Evolutionary conservation across 345 rosid genomes (phyloP), one percentile per base, ranked within the genome.

Genomic region (Carallia brachiata): DNA sequence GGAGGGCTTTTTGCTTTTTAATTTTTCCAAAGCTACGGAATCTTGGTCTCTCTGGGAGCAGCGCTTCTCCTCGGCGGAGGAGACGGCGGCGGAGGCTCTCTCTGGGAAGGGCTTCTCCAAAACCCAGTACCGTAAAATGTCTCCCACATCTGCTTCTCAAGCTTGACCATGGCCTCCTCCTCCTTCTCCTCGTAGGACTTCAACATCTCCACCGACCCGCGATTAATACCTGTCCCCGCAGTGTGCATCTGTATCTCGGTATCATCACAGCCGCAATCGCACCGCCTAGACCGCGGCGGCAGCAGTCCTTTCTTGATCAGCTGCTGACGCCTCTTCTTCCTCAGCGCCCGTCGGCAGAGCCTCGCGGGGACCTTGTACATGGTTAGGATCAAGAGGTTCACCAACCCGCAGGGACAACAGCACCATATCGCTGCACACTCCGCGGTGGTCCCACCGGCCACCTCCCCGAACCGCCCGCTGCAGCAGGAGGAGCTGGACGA

Each of bases 71-170:
- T 44, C 50, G 50, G 50, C 1, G 50, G 50, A 44, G 50, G 48
- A 40, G 48, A 16, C 16, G 50, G 4, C 50, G 50, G 50, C 36
- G 69, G 59, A 15, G 40, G 53, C 66, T 83, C 84, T 68, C 75
- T 75, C 63, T 85, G 84, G 1, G 89, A 85, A 15, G 85, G 83
- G 68, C 89, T 85, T 70, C 86, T 79, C 86, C 89, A 83, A 65
- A 85, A 85, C 16, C 86, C 89, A 19, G 85, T 70, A 18, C 80
- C 80, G 32, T 77, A 75, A 32, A 85, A 85, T 10, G 65, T 83
- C 9, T 85, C 85, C 86, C 81, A 77, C 84, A 80, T 85, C 57
- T 85, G 86, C 19, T 83, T 77, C 60, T 85, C 86, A 67, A 85
- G 71, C 77, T 8, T 62, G 30, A 72, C 58, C 75, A 78, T 77